Base-by-base conservation (phyloP, 1,284 basidiomycete species). In the Sporisorium graminicola region DNA sequence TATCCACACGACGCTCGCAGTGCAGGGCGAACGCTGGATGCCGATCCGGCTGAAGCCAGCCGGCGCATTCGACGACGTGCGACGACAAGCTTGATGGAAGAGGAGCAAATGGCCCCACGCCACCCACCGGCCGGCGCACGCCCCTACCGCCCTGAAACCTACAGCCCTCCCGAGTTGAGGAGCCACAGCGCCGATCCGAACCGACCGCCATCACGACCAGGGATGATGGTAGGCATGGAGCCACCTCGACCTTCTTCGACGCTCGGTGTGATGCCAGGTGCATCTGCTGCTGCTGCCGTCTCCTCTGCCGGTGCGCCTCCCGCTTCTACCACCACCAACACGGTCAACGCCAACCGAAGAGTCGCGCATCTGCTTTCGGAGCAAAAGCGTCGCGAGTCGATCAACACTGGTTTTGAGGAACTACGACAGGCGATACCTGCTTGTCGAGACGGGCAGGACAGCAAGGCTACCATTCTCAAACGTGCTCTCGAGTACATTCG, bases 361-460 rank as follows among this genome's bases (percentile, higher is more conserved):
- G 74, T 77, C 2, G 74, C 74, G 20, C 74, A 77, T 40, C 64
- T 77, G 1, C 63, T 77, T 2, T 77, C 74, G 16, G 74, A 77
- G 40, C 74, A 77, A 24, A 73, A 73, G 40, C 71, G 76, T 27
- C 76, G 76, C 47, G 76, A 78, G 65, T 68, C 65, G 52, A 78
- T 78, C 76, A 78, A 78, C 63, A 65, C 72, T 5, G 76, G 76
- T 2, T 78, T 78, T n/a, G 76, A 78, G 26, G 76, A 78, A 20
- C 62, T 78, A 20, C 71, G 76, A 6, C 71, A 74, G 47, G 60
- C 68, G 20, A 65, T 78, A 10, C 76, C 76, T 5, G 65, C 67
- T 3, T 78, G 76, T 27, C 67, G 76, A 35, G 76, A 78, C 20
- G 76, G 76, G 2, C 71, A 72, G 42, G 76, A 78, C 58, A 78